Evolutionary conservation across 2,329 filamentous ascomycete species (phyloP), one percentile per base, ranked within the genome.

Genomic region (Alternaria sp.): DNA sequence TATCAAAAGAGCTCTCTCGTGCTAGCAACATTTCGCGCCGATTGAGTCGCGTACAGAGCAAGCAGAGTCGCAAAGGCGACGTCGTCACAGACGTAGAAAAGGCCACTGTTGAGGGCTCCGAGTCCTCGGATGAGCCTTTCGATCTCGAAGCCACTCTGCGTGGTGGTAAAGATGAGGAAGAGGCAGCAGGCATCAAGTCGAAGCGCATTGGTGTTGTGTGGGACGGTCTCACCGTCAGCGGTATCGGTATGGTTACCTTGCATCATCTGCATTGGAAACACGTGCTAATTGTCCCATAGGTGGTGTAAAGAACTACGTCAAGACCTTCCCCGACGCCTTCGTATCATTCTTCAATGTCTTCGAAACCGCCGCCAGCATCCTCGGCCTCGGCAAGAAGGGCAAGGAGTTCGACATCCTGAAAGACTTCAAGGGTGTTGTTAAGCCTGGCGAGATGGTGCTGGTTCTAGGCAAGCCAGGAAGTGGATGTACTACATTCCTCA

Each of bases 381-480:
- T 94, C 1, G 90, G 91, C 0, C 72, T 88, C 16, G 87, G 88
- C 0, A 87, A 86, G 58, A 92, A 91, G 75, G 89, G 89, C 2
- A 83, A 82, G 32, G 90, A 96, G 74, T 86, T 89, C 41, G 89
- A 92, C 6, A 89, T 97, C 46, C 80, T 97, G 25, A 85, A 92
- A 63, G 83, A 86, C 65, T 95, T 94, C 80, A 84, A 83, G 53
- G 91, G 82, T 49, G 78, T 84, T 7, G 70, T 72, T 6, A 78
- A 77, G 57, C 91, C 92, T 0, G 94, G 93, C 1, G 93, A 97
- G 82, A 97, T 97, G 93, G 86, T 94, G 0, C 83, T 96, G 2
- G 92, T 96, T 0, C 83, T 96, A 7, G 92, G 92, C 22, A 86
- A 89, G 63, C 92, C 92, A 0, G 92, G 92, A 0, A 81, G 79